Conservation (phyloP, 2,329 filamentous ascomycete species). For the Tolypocladium ophioglossoides region DNA sequence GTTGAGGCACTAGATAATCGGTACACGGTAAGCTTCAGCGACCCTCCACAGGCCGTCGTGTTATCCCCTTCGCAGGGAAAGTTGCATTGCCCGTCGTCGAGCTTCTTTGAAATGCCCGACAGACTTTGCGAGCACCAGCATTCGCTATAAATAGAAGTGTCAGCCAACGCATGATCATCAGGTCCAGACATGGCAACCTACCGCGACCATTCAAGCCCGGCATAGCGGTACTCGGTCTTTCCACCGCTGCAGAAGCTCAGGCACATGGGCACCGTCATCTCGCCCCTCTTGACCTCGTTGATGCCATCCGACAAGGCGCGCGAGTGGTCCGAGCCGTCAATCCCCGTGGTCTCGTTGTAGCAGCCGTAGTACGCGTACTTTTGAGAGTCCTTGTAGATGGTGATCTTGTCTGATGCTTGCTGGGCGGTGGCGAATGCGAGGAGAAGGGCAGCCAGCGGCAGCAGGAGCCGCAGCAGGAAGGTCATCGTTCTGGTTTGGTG, state of each 20-base stretch:
- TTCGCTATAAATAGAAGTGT: slow-evolving; percentile 28
- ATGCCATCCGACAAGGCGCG: slow-evolving; percentile 35
- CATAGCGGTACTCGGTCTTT: slow-evolving; percentile 32
- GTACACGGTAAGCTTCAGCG: slow-evolving; percentile 37
- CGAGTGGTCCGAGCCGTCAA: slow-evolving; percentile 27
- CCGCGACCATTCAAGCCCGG: slow-evolving; percentile 44
- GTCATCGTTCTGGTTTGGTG: not conserved
- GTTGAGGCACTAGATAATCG: slow-evolving; percentile 10
- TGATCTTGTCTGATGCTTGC: slow-evolving; percentile 6
- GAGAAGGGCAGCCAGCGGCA: slow-evolving; percentile 5
- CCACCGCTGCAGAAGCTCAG: slow-evolving; percentile 37
- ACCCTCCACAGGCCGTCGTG: slow-evolving; percentile 42
- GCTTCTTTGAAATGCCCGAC: slow-evolving; percentile 31
- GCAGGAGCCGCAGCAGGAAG: slow-evolving; percentile 3
- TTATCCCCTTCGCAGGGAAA: slow-evolving; percentile 43
- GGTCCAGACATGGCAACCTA: slow-evolving; percentile 10
- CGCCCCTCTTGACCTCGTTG: slow-evolving; percentile 27
- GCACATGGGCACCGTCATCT: slow-evolving; percentile 42
- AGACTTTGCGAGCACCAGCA: slow-evolving; percentile 48
- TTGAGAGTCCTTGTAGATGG: slow-evolving; percentile 23
- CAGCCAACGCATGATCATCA: not conserved
- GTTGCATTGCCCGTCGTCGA: slow-evolving; percentile 37
- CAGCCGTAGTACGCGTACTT: slow-evolving; percentile 44
- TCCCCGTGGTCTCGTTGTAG: slow-evolving; percentile 44
- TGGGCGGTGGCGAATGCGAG: slow-evolving; percentile 8